Conservation (phyloP, 2,329 filamentous ascomycete species). For the Cryoendolithus antarcticus region DNA sequence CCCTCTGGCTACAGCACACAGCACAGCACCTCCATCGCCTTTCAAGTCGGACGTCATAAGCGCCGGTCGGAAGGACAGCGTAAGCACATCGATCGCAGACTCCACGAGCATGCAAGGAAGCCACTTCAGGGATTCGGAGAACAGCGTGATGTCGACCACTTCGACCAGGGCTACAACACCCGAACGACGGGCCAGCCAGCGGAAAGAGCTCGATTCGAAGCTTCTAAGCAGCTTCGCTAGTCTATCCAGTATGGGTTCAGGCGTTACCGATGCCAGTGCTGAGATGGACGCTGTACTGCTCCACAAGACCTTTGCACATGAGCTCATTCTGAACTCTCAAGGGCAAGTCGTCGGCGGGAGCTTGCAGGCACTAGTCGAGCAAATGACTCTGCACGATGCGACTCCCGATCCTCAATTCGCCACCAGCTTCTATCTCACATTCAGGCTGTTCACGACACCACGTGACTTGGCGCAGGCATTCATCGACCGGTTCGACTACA, state of each 20-base stretch:
- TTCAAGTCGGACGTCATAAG: slow-evolving; percentile 7
- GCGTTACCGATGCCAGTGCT: slow-evolving; percentile 60
- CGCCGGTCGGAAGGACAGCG: slow-evolving; percentile 46
- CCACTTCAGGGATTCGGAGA: slow-evolving; percentile 61
- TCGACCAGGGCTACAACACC: slow-evolving; percentile 85
- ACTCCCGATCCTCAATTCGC: slow-evolving; percentile 88
- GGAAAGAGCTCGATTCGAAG: slow-evolving; percentile 38
- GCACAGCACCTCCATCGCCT: neutral
- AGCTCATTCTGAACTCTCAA: slow-evolving; percentile 87
- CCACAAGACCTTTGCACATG: slow-evolving; percentile 84
- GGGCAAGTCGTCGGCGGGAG: slow-evolving; percentile 90
- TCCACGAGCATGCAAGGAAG: slow-evolving; percentile 69
- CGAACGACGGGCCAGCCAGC: slow-evolving; percentile 46
- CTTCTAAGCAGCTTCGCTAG: slow-evolving; percentile 51
- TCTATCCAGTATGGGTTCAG: slow-evolving; percentile 49
- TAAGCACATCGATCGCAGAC: slow-evolving; percentile 63
- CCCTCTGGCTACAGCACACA: too few relatives aligned
- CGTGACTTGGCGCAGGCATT: slow-evolving; percentile 65
- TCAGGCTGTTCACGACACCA: slow-evolving; percentile 81
- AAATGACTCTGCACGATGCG: slow-evolving; percentile 81
- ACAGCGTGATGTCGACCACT: slow-evolving; percentile 64
- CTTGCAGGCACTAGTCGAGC: slow-evolving; percentile 77
- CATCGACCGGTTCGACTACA: slow-evolving; percentile 87
- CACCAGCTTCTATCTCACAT: slow-evolving; percentile 91
- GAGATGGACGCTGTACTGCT: slow-evolving; percentile 74